Base-by-base conservation (phyloP, 2,329 filamentous ascomycete species). In the Neospermospora avenae region DNA sequence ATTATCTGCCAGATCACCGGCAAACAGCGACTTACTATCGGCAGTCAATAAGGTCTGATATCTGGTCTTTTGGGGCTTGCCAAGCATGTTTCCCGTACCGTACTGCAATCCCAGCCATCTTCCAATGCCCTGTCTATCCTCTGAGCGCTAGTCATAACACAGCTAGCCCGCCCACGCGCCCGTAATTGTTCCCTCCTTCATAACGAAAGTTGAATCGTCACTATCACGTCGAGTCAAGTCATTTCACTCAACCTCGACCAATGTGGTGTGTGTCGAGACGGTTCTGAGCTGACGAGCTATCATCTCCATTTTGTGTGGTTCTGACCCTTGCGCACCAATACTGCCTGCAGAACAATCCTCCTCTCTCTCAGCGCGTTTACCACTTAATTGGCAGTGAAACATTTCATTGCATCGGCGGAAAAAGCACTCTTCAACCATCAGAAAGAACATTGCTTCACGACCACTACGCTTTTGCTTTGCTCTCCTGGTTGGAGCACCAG, bases 341-440 rank as follows among this genome's bases (percentile, higher is more conserved):
- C 39, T 56, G 51, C 46, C 35, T 37, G 60, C 56, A 57, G n/a
- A 35, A 18, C 45, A 55, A 18, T n/a, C 41, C 41, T 51, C n/a
- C 25, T 7, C 48, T 6, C 25, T 24, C 34, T 16, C n/a, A 48
- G 35, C 58, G 34, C 48, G 31, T 57, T 24, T 22, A 31, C n/a
- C 11, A 35, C 22, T 59, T 46, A 28, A n/a, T 49, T 28, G 31
- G 37, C 55, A 54, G 37, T 39, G 46, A n/a, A n/a, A n/a, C 58
- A 55, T 46, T 18, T 37, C 48, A 52, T 10, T 37, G 10, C 46
- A 39, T 42, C 28, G 11, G 11, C 6, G 1, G 1, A 31, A 31
- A 31, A 31, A 31, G 55, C 57, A 56, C 55, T 61, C 62, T 31
- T 53, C 39, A 61, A 57, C 62, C 55, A 55, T 61, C 61, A 57